Evolutionary conservation across 331 rosid genomes (phyloP).

Genomic region (Cydonia oblonga): DNA sequence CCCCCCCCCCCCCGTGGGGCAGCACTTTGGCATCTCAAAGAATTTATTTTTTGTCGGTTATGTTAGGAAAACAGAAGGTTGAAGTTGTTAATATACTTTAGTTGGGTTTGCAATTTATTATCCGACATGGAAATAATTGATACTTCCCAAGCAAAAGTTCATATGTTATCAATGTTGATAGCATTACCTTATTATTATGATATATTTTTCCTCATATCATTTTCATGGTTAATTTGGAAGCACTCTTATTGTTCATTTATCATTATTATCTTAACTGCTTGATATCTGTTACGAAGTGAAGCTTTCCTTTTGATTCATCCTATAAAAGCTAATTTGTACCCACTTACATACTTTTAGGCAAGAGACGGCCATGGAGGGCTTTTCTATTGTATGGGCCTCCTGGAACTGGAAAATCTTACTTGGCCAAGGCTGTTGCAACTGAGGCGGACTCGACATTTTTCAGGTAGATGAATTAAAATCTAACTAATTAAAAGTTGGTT

Average conservation of each 20-base stretch:
- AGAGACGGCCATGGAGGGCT: slow-evolving; percentile 98
- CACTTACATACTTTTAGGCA: slow-evolving; percentile 35
- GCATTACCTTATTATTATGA: not conserved
- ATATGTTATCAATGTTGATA: not conserved
- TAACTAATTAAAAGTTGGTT: not conserved
- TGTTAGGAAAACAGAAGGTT: not conserved
- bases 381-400: slow-evolving; percentile 94
- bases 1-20: too few species aligned
- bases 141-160: not conserved
- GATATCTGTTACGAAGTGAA: not conserved
- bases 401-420: slow-evolving; percentile 95
- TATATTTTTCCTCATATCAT: not conserved
- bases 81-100: not conserved
- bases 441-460: slow-evolving; percentile 98
- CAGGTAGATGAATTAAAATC: slow-evolving; percentile 34
- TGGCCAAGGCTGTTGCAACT: slow-evolving; percentile 99
- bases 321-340: not conserved
- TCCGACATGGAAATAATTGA: not conserved
- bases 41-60: not conserved
- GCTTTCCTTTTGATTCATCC: not conserved
- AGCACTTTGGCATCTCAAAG: not conserved
- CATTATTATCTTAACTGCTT: not conserved
- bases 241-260: not conserved
- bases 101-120: not conserved
- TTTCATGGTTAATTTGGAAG: not conserved